Conservation (phyloP, 306 rosid species). For the Ochetophila trinervis region DNA sequence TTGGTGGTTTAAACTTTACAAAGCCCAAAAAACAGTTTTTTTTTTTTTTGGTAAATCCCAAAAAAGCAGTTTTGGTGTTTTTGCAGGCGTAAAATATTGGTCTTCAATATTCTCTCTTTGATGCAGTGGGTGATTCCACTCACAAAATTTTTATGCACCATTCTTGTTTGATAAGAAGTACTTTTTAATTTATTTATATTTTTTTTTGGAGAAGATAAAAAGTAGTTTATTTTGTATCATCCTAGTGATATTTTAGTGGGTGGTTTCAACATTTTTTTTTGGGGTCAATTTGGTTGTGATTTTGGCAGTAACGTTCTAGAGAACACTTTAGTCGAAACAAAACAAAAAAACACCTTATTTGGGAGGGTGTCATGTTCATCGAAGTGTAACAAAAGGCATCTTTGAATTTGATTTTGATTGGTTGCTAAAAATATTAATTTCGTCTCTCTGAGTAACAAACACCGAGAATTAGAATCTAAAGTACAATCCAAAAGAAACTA, state of each 20-base stretch:
- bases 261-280: no score
- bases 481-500: slow-evolving; percentile 7
- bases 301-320: no score
- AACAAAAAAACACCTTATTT: no score
- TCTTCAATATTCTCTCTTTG: no score
- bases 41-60: no score
- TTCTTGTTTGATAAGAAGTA: neutral
- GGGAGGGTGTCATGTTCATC: no score
- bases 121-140: neutral
- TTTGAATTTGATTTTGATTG: neutral
- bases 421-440: neutral
- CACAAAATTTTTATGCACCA: neutral
- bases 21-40: neutral
- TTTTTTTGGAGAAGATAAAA: no score
- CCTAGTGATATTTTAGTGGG: no score
- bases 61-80: slow-evolving; percentile 3
- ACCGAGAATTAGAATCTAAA: neutral
- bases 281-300: no score
- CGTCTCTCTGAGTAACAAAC: neutral
- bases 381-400: no score
- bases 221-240: no score
- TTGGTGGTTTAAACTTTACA: neutral
- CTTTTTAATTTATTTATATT: neutral
- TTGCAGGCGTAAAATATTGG: neutral
- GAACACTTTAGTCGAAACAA: no score